Percentiles rank a stretch among this genome's conserved stretches.
phyloP scores from a whole-genome alignment of 2,329 filamentous ascomycete species.

The Ophiostoma sp. region DNA sequence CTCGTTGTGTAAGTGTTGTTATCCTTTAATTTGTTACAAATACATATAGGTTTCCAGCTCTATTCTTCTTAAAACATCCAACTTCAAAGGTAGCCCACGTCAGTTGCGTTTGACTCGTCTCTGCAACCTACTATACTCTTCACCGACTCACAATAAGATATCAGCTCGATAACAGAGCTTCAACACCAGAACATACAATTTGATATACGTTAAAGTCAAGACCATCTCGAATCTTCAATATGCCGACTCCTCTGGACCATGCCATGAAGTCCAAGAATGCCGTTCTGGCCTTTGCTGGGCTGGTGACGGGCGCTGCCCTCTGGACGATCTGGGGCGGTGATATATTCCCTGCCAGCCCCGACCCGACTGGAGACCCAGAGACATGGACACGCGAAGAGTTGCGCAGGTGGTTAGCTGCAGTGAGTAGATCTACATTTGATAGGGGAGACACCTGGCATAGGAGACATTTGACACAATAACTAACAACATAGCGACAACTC shows the following conservation, averaged over 20 bases:
- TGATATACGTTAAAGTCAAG: too few relatives aligned
- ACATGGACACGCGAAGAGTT: conserved; percentile 76
- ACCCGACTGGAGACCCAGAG: conserved; percentile 69
- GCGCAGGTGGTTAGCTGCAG: conserved; percentile 71
- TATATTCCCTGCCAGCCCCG: conserved; percentile 67
- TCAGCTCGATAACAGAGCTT: too few relatives aligned
- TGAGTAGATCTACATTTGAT: conserved; percentile 43
- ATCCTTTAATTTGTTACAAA: not conserved
- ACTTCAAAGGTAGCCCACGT: not conserved
- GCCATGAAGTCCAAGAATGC: conserved; percentile 68
- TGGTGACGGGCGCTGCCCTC: conserved; percentile 72
- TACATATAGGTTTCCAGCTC: not conserved
- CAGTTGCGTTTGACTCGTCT: not conserved
- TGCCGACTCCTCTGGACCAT: conserved; percentile 65
- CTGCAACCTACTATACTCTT: not conserved
- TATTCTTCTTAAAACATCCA: not conserved
- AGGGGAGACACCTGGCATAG: too few relatives aligned
- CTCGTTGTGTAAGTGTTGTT: not conserved
- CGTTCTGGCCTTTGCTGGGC: conserved; percentile 70
- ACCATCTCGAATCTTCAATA: conserved; percentile 31
- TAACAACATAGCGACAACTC: conserved; percentile 40
- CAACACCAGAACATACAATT: too few relatives aligned
- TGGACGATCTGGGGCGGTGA: conserved; percentile 84
- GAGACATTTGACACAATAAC: not conserved
- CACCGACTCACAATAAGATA: not conserved